Evolutionary conservation across 2,329 filamentous ascomycete species (phyloP).

Genomic region (Trichophaea hybrida): DNA sequence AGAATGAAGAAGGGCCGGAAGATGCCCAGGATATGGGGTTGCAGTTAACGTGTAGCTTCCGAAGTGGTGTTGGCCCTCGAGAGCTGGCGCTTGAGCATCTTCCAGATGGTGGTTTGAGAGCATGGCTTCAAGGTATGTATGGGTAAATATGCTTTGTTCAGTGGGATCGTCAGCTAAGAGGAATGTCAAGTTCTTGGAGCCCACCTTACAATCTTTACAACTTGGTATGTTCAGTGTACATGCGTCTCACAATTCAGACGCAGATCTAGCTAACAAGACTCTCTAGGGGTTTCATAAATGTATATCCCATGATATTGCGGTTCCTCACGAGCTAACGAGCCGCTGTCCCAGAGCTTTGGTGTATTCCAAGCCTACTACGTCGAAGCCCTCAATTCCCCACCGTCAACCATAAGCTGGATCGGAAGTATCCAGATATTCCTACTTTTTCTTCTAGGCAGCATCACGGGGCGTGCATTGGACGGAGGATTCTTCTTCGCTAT

Average conservation of each 20-base stretch:
- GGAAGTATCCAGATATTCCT: slow-evolving; percentile 35
- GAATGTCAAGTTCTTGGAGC: neutral
- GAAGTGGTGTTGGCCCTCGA: neutral
- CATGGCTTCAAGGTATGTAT: slow-evolving; percentile 30
- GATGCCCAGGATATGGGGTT: neutral
- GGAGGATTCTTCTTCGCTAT: slow-evolving; percentile 32
- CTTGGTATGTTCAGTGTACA: neutral
- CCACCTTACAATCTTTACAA: neutral
- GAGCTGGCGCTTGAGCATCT: slow-evolving; percentile 15
- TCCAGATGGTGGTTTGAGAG: slow-evolving; percentile 28
- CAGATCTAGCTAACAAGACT: no score
- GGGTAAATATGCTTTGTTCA: no score
- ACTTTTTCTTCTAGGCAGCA: slow-evolving; percentile 33
- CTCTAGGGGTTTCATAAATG: slow-evolving; percentile 29
- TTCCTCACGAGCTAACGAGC: neutral
- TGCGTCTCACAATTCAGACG: no score
- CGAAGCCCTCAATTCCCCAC: slow-evolving; percentile 27
- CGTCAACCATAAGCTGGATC: slow-evolving; percentile 36
- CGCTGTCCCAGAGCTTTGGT: slow-evolving; percentile 29
- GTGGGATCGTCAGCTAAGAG: no score
- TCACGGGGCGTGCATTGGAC: slow-evolving; percentile 33
- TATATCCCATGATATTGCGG: slow-evolving; percentile 4
- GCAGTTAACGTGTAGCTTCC: slow-evolving; percentile 7
- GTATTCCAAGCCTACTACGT: slow-evolving; percentile 37
- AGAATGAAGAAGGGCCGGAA: neutral